Base-by-base conservation (phyloP, 1,284 basidiomycete genomes). In the Cutaneotrichosporon sp. region DNA sequence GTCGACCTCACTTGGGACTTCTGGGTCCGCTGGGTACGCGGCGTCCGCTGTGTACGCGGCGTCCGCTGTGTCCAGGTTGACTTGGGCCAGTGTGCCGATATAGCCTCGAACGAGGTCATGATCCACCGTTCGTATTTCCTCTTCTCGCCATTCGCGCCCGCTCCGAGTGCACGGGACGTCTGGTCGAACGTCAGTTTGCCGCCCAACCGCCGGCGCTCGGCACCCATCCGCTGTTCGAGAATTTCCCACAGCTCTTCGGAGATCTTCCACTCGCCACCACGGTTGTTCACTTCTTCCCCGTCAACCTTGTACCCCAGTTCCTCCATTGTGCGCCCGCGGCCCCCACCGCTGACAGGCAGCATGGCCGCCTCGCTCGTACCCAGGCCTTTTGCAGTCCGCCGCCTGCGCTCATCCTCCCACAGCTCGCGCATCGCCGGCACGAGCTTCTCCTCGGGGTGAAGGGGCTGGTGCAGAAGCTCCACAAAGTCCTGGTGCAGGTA, bases 321-420 rank as follows among this genome's bases (percentile, higher is more conserved):
- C n/a, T 60, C 61, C 54, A 65, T 70, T 1, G 62, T 39, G n/a
- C 69, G 49, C 3, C 63, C 64, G 2, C 69, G 64, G 50, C 73
- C 70, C 5, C 73, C 72, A 22, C 70, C 71, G 16, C 59, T 61
- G 19, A 65, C 61, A 2, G 71, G 74, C 48, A 74, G 66, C 72
- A 76, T 75, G 16, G 61, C 67, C 3, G 49, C 52, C 37, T 65
- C 66, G 26, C 56, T 61, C 14, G 66, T 55, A 1, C 61, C 62
- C 17, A 67, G 57, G 0, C 90, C 90, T 25, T 79, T 80, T 7
- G 78, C 79, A 14, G 73, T 67, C 16, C 93, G 79, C 4, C 91
- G 81, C 10, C 79, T 78, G 10, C 86, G 83, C 70, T 97, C 94
- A 62, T 96, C 91, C 50, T 93, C 88, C 94, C 94, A 98, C 1